Evolutionary conservation across 768 basidiomycete species (phyloP).

Genomic region (Boletellus ananiceps): DNA sequence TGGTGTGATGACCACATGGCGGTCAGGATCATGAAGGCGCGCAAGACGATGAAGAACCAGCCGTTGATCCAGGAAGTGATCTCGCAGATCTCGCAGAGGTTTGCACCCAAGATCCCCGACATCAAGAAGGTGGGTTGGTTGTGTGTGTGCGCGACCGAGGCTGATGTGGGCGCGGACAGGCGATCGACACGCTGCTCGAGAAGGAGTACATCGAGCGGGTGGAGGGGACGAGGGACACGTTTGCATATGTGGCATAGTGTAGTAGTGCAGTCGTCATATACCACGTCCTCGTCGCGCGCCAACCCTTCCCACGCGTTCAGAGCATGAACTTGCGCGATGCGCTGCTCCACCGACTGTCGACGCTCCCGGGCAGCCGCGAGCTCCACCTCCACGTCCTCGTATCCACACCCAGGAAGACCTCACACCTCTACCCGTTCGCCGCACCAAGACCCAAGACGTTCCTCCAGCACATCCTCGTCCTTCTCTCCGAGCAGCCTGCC

Average conservation of each 20-base stretch:
- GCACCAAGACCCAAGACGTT: constrained; percentile 58
- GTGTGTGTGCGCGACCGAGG: not conserved
- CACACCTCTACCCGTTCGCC: constrained; percentile 72
- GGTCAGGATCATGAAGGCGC: constrained; percentile 86
- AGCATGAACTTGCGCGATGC: constrained; percentile 54
- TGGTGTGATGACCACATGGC: not conserved
- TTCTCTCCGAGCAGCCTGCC: constrained; percentile 60
- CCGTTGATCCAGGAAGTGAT: constrained; percentile 86
- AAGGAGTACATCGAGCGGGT: constrained; percentile 98
- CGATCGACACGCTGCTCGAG: constrained; percentile 88
- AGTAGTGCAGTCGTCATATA: constrained; percentile 19
- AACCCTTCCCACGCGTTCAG: constrained; percentile 20
- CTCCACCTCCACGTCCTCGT: constrained; percentile 75
- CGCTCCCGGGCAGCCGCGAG: constrained; percentile 60
- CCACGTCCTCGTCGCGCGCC: not conserved
- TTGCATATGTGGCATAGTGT: constrained; percentile 35
- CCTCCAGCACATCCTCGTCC: constrained; percentile 72
- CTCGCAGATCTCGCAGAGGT: constrained; percentile 81
- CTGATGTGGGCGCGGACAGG: constrained; percentile 40
- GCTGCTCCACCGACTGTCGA: constrained; percentile 51
- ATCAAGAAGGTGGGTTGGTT: constrained; percentile 77
- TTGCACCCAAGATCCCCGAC: constrained; percentile 90
- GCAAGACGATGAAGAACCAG: constrained; percentile 94
- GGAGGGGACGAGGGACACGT: constrained; percentile 82
- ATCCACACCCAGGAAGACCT: constrained; percentile 62